Evolutionary conservation across 2,329 filamentous ascomycete genomes (phyloP).

Genomic region (Fusarium cyanostomum): DNA sequence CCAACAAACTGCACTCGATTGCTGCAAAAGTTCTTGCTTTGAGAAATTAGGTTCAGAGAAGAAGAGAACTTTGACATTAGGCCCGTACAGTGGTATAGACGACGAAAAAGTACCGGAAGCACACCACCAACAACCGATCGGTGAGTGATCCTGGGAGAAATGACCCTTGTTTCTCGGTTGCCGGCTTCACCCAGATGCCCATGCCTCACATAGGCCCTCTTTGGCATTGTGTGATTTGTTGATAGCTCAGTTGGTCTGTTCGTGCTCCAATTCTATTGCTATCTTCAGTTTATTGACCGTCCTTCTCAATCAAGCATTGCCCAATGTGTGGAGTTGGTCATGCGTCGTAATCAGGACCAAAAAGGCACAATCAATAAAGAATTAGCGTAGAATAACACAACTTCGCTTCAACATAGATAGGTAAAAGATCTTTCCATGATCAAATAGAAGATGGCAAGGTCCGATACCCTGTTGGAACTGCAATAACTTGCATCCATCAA

Average conservation of each 20-base stretch:
- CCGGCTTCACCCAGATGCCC: conserved; percentile 2
- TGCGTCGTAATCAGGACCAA: neutral
- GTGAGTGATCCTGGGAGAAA: neutral
- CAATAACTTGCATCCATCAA: neutral
- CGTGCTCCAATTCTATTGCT: neutral
- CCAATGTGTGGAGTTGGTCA: neutral
- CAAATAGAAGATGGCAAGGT: neutral
- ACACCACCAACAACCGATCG: neutral
- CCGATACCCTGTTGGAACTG: neutral
- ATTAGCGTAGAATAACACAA: too few species aligned
- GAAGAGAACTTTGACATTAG: neutral
- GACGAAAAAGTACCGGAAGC: neutral
- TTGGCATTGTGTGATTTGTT: neutral
- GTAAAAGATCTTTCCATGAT: too few species aligned
- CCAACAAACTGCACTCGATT: neutral
- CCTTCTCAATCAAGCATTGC: neutral
- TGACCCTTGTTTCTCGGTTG: conserved; percentile 1
- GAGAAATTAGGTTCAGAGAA: too few species aligned
- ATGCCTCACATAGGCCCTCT: conserved; percentile 1
- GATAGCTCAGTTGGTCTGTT: neutral
- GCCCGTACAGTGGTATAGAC: neutral
- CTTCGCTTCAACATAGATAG: too few species aligned
- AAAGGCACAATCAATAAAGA: neutral
- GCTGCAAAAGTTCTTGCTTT: neutral
- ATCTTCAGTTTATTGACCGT: neutral